Conservation (phyloP, 345 rosid genomes). For the Durio zibethinus region DNA sequence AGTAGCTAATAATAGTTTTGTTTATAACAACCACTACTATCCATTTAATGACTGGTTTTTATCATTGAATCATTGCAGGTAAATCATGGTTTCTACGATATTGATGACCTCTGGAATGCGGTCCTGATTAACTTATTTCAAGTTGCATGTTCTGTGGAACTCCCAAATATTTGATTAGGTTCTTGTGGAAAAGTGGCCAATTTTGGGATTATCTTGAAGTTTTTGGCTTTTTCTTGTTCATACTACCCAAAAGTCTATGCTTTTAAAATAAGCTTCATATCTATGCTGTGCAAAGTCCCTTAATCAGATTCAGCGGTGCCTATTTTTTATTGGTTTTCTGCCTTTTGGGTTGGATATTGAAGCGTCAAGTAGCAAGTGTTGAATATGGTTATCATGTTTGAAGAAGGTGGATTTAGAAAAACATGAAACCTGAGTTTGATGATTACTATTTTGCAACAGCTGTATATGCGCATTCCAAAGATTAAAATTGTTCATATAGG, state of each 20-base stretch:
- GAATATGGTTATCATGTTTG: constrained; percentile 10
- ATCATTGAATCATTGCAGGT: constrained; percentile 38
- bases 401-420: constrained; percentile 6
- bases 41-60: constrained; percentile 2
- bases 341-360: constrained; percentile 9
- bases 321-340: constrained; percentile 4
- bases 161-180: constrained; percentile 9
- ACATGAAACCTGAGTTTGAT: neutral
- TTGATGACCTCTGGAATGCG: constrained; percentile 28
- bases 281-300: constrained; percentile 7
- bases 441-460: neutral
- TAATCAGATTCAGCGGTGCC: constrained; percentile 5
- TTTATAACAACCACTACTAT: neutral
- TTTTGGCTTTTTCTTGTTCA: constrained; percentile 10
- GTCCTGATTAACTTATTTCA: constrained; percentile 31
- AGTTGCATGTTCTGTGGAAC: constrained; percentile 25
- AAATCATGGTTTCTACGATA: constrained; percentile 34
- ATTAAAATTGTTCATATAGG: neutral
- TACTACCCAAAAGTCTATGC: constrained; percentile 20
- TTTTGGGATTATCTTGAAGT: constrained; percentile 15
- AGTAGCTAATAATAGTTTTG: neutral
- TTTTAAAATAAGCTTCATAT: constrained; percentile 1
- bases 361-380: constrained; percentile 8
- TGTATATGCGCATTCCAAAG: neutral
- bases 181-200: constrained; percentile 25